Base-by-base conservation (phyloP, 805 yeast genomes). In the Cyberlindnera mississippiensis region DNA sequence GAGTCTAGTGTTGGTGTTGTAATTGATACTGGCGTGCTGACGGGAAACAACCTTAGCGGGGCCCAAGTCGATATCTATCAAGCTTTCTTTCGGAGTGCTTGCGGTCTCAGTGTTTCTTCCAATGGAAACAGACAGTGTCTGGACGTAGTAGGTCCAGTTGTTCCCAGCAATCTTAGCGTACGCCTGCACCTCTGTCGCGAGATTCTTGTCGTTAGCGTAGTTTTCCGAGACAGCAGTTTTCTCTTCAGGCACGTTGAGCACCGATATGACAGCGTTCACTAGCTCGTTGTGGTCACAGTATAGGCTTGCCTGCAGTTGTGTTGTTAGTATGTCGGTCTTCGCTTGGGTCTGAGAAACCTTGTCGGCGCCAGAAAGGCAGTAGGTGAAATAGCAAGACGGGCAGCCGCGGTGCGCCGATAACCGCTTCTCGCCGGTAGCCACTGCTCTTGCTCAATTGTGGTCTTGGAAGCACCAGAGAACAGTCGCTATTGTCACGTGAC, bases 1-100 rank as follows among this genome's bases (percentile, higher is more conserved):
- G 43, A 78, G 71, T 41, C 96, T 78, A 31, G 76, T 66, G 44
- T 75, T 78, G 49, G 81, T 67, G 60, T 90, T 87, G 63, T 86
- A 93, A 38, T 77, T 75, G 41, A 93, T 89, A 14, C 75, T 64
- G 0, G 98, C 98, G 61, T 93, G 99, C 52, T 76, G 80, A 49
- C 99, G 77, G 17, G 93, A 82, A 3, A 93, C 98, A n/a, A 93
- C 96, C 63, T 91, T 91, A 10, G 96, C 91, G 1, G 99, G 99
- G 2, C 97, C 97, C 55, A 93, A 68, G 63, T 93, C 99, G 37
- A 91, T 91, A 56, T 89, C 89, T 29, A 81, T 78, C 3, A 49
- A 46, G 9, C 42, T 38, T 24, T 55, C 55, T 29, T 53, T 44
- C 22, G 49, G 30, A 12, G 40, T 36, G 24, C 46, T 50, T 18